phyloP scores from a whole-genome alignment of 2,329 filamentous ascomycete genomes.

The Teratosphaeria epicoccoides region DNA sequence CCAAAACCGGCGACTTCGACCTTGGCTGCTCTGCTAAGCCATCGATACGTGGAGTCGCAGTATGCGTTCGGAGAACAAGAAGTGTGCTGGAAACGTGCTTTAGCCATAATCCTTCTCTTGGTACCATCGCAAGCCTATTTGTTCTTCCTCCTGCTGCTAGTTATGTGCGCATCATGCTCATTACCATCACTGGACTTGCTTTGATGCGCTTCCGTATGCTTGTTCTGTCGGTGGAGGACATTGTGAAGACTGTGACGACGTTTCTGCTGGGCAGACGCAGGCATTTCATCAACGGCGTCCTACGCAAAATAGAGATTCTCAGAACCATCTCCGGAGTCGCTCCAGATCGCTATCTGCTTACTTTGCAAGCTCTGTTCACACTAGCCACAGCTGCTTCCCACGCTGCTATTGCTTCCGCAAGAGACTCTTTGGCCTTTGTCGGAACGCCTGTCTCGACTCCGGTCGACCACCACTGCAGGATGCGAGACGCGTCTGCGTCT shows the following conservation, averaged over 20 bases:
- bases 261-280: background rate
- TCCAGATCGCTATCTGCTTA: background rate
- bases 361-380: background rate
- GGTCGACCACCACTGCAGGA: background rate
- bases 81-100: no score
- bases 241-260: background rate
- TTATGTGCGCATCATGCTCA: background rate
- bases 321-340: background rate
- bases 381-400: background rate
- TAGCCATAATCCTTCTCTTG: background rate
- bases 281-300: background rate
- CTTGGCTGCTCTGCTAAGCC: constrained; percentile 46
- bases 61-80: no score
- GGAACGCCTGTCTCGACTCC: background rate
- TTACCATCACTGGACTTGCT: background rate
- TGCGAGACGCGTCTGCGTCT: background rate
- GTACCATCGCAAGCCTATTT: background rate
- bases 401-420: background rate
- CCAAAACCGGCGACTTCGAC: constrained; percentile 46
- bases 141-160: background rate
- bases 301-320: background rate
- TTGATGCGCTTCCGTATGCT: background rate
- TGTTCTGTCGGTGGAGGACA: background rate
- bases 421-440: background rate
- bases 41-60: no score